Evolutionary conservation across 1,284 basidiomycete species (phyloP).

Genomic region (Tremellales sp.): DNA sequence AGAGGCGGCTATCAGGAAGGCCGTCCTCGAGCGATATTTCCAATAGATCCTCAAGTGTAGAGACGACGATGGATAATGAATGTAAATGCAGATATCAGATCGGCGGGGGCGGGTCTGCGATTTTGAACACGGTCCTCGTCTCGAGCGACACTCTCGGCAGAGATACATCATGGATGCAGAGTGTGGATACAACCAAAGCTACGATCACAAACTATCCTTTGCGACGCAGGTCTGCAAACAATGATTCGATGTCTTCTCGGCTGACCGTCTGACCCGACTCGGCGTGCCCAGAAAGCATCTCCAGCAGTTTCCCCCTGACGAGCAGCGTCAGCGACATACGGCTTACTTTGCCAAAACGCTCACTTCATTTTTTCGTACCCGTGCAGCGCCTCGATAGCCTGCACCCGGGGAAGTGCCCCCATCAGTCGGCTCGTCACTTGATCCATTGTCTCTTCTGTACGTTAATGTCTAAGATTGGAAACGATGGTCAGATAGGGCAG

Average conservation of each 20-base stretch:
- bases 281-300: conserved; percentile 33
- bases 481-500: too few species aligned
- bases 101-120: too few species aligned
- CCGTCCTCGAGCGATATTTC: conserved; percentile 47
- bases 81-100: too few species aligned
- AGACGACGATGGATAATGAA: too few species aligned
- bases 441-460: conserved; percentile 42
- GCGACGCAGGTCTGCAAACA: conserved; percentile 36
- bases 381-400: conserved; percentile 47
- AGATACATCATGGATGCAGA: too few species aligned
- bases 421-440: conserved; percentile 39
- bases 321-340: background rate
- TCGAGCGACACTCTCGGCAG: too few species aligned
- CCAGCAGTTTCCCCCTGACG: conserved; percentile 20
- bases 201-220: too few species aligned
- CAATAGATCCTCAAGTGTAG: too few species aligned
- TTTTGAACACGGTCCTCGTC: too few species aligned
- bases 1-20: conserved; percentile 45
- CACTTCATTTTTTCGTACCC: conserved; percentile 46
- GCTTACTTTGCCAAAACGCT: conserved; percentile 9
- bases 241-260: conserved; percentile 37
- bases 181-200: too few species aligned
- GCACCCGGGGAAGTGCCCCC: conserved; percentile 35
- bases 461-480: too few species aligned
- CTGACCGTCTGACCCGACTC: conserved; percentile 31